These are phyloP conservation scores for Tetracladium maxilliforme DNA, from an alignment of 2,329 filamentous ascomycete species.

Conservation along the genomic window DNA sequence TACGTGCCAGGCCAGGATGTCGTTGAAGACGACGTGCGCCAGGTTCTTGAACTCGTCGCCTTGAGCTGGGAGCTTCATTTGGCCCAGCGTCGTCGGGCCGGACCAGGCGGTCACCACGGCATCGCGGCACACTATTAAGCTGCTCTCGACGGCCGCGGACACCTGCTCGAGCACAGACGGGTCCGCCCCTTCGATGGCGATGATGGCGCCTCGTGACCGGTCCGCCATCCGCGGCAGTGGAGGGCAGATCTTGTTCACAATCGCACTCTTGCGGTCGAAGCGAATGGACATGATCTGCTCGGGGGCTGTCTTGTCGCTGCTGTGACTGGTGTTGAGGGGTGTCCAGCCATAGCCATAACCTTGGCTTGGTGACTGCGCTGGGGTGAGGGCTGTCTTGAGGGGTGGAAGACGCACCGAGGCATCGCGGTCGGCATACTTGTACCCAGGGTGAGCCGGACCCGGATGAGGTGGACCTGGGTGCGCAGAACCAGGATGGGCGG, in stretches of 20 bases:
- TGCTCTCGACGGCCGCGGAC: conserved; percentile 49
- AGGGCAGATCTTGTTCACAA: conserved; percentile 63
- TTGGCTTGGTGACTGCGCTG: neutral
- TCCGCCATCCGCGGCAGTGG: conserved; percentile 31
- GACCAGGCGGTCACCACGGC: no score
- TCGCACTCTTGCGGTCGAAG: conserved; percentile 60
- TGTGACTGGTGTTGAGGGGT: conserved; percentile 20
- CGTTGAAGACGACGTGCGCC: no score
- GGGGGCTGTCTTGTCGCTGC: conserved; percentile 16
- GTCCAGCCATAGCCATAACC: neutral
- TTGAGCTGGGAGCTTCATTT: conserved; percentile 1
- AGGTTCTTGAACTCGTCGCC: no score
- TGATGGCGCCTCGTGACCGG: conserved; percentile 56
- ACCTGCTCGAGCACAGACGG: conserved; percentile 33
- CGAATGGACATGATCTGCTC: conserved; percentile 54
- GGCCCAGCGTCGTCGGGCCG: neutral
- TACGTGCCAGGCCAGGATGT: conserved; percentile 60
- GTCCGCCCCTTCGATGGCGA: conserved; percentile 69
- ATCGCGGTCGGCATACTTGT: conserved; percentile 7
- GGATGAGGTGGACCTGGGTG: conserved; percentile 8
- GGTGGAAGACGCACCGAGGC: conserved; percentile 17
- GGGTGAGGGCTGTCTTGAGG: conserved; percentile 12
- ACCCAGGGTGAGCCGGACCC: conserved; percentile 5
- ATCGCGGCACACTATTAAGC: conserved; percentile 55
- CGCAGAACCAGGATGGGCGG: conserved; percentile 10